Conservation (phyloP, 2,329 filamentous ascomycete genomes). For the Fusarium austroafricanum region DNA sequence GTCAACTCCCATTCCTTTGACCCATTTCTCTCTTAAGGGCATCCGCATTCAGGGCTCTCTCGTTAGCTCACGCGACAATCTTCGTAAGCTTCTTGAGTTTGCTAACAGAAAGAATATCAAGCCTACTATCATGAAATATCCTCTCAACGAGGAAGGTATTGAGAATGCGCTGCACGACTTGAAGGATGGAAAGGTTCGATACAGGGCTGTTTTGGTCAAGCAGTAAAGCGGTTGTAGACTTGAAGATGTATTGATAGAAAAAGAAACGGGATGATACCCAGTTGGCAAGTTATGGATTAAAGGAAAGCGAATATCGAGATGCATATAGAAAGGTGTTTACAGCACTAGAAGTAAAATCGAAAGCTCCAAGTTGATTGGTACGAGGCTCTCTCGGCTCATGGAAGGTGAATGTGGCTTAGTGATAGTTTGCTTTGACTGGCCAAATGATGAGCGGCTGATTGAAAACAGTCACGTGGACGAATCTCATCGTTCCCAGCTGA, state of each 20-base stretch:
- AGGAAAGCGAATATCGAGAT: neutral
- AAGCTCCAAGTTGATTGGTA: too few species aligned
- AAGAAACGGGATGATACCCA: neutral
- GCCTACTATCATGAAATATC: slow-evolving; percentile 45
- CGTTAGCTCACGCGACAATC: slow-evolving; percentile 25
- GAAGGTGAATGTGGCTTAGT: too few species aligned
- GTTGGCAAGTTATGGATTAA: neutral
- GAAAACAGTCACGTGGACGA: too few species aligned
- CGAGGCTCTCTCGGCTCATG: too few species aligned
- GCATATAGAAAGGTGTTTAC: too few species aligned
- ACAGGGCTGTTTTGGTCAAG: slow-evolving; percentile 46
- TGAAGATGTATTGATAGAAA: neutral
- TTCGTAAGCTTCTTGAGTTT: slow-evolving; percentile 45
- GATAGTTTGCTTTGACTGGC: too few species aligned
- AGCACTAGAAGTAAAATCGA: too few species aligned
- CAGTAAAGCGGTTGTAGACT: slow-evolving; percentile 14
- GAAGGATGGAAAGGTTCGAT: slow-evolving; percentile 49
- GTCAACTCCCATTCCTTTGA: slow-evolving; percentile 25
- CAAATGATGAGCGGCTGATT: too few species aligned
- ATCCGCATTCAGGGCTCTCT: slow-evolving; percentile 23
- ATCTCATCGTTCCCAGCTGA: too few species aligned
- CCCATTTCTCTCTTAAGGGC: slow-evolving; percentile 30
- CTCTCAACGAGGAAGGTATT: slow-evolving; percentile 49
- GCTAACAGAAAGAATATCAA: slow-evolving; percentile 45
- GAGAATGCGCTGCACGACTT: slow-evolving; percentile 51